A percentile compares a stretch with the other conserved stretches of the same genome.
These are phyloP conservation scores for Colletotrichum sp. DNA, from an alignment of 2,329 filamentous ascomycete genomes.

Conservation along the genomic window DNA sequence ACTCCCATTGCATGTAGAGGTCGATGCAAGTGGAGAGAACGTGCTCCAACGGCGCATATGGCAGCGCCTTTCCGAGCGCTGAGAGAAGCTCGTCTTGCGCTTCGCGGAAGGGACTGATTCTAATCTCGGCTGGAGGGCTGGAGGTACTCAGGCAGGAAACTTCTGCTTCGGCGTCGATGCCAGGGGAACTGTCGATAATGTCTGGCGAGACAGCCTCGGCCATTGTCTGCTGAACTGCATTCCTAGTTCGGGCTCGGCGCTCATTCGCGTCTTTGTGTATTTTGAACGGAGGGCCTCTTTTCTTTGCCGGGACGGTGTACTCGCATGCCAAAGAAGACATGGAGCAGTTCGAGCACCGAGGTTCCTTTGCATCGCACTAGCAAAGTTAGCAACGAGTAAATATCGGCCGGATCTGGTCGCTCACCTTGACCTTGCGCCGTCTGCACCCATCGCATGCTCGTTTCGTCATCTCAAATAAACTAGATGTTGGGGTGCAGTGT, in stretches of 20 bases:
- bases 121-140: rapidly evolving
- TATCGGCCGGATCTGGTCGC: neutral
- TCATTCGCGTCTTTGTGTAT: neutral
- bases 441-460: slow-evolving; percentile 15
- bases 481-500: rapidly evolving
- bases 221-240: neutral
- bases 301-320: neutral
- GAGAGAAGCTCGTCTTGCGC: neutral
- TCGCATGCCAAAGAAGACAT: neutral
- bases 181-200: neutral
- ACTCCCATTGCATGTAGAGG: neutral
- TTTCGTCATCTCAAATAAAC: neutral
- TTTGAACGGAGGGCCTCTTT: neutral
- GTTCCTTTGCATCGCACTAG: neutral
- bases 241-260: neutral
- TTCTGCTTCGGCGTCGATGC: rapidly evolving
- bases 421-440: slow-evolving; percentile 16
- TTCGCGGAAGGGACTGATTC: neutral
- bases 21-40: slow-evolving; percentile 3
- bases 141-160: rapidly evolving
- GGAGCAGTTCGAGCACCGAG: neutral
- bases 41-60: neutral
- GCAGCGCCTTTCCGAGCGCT: neutral
- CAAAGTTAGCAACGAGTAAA: too few species aligned
- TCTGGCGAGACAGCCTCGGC: neutral